phyloP scores from a whole-genome alignment of 192 early-diverging fungal genomes.

The Linnemannia hyalina region DNA sequence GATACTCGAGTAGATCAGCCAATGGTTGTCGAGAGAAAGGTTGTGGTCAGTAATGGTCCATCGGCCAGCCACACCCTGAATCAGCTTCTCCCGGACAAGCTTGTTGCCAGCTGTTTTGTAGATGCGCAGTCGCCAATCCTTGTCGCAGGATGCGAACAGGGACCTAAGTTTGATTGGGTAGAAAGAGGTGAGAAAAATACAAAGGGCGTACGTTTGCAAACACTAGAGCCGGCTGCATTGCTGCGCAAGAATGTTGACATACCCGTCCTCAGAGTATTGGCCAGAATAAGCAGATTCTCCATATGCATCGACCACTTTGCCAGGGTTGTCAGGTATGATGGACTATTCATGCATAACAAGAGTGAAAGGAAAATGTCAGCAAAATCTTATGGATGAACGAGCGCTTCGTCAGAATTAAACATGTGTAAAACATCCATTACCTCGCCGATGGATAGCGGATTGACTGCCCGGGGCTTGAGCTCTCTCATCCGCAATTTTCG shows the following conservation, averaged over 20 bases:
- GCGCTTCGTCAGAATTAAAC: neutral
- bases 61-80: slow-evolving; percentile 62
- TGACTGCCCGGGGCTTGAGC: slow-evolving; percentile 34
- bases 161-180: slow-evolving; percentile 36
- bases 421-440: neutral
- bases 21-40: slow-evolving; percentile 59
- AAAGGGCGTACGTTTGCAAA: neutral
- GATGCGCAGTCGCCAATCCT: slow-evolving; percentile 72
- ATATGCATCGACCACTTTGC: slow-evolving; percentile 53
- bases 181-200: neutral
- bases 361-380: neutral
- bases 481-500: slow-evolving; percentile 48
- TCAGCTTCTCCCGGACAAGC: slow-evolving; percentile 51
- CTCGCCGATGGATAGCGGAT: slow-evolving; percentile 25
- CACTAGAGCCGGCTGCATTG: no score
- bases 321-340: slow-evolving; percentile 54
- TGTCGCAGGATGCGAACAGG: slow-evolving; percentile 68
- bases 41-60: slow-evolving; percentile 78
- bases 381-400: neutral
- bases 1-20: slow-evolving; percentile 74
- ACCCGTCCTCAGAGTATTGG: slow-evolving; percentile 67
- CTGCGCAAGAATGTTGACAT: slow-evolving; percentile 31
- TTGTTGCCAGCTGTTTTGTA: slow-evolving; percentile 66
- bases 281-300: slow-evolving; percentile 62
- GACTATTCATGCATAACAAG: slow-evolving; percentile 17